Evolutionary conservation across 208 protist genomes (phyloP).

Genomic region (Trichomonas tenax): DNA sequence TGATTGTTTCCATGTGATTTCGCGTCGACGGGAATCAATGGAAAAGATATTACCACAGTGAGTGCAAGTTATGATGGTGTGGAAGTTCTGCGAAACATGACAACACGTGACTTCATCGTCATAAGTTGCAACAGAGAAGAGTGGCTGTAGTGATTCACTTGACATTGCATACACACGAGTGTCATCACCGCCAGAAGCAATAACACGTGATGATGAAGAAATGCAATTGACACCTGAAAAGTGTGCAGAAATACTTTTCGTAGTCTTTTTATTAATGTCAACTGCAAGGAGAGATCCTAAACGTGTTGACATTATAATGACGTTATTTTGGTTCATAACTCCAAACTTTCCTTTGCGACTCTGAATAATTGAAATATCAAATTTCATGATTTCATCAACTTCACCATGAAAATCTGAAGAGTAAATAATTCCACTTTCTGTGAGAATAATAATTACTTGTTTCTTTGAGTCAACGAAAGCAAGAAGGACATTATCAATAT

Average conservation of each 20-base stretch:
- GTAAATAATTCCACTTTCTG: not conserved
- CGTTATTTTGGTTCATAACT: not conserved
- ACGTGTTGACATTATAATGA: not conserved
- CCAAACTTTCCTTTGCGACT: not conserved
- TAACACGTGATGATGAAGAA: not conserved
- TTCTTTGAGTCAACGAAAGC: not conserved
- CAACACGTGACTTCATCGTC: not conserved
- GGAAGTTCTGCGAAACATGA: not conserved
- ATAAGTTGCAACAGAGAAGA: not conserved
- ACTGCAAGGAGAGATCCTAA: not conserved
- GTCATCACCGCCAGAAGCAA: not conserved
- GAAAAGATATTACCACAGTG: not conserved
- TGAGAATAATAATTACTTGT: not conserved
- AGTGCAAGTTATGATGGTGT: not conserved
- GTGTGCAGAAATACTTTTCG: not conserved
- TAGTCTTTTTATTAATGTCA: not conserved
- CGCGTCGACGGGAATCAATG: not conserved
- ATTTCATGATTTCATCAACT: not conserved
- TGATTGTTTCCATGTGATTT: not conserved
- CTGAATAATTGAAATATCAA: not conserved
- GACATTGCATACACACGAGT: not conserved
- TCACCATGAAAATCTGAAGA: not conserved
- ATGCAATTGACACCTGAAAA: not conserved
- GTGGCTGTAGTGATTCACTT: not conserved
- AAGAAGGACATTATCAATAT: not conserved